A percentile compares a stretch with the other conserved stretches of the same genome.
Conservation (phyloP, 2,329 filamentous ascomycete species). For the Xylariaceae sp. region DNA sequence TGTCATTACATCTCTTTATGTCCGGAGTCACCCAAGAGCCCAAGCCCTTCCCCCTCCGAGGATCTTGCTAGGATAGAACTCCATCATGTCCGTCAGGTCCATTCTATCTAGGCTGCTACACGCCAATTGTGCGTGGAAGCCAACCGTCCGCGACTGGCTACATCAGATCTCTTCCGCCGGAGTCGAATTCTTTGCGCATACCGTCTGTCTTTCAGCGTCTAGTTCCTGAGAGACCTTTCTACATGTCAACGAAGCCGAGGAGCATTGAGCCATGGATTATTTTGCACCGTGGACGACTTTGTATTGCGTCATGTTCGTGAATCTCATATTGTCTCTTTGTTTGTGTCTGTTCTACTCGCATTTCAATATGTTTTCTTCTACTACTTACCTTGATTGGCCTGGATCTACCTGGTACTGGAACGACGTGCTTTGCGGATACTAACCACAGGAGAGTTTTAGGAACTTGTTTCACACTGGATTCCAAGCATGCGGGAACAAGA, state of each 20-base stretch:
- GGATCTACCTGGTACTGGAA: conserved; percentile 2
- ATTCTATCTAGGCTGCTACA: neutral
- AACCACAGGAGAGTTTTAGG: conserved; percentile 1
- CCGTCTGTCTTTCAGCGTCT: neutral
- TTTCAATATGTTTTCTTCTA: neutral
- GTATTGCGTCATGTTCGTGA: conserved; percentile 11
- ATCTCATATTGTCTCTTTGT: conserved; percentile 5
- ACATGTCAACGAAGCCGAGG: neutral
- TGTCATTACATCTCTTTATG: neutral
- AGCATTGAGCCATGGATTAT: neutral
- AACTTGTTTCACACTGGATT: neutral
- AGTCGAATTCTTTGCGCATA: conserved; percentile 1
- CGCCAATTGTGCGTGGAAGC: neutral
- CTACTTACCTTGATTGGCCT: neutral
- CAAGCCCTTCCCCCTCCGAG: neutral
- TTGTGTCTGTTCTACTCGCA: neutral
- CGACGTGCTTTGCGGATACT: conserved; percentile 6
- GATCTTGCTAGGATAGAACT: conserved; percentile 3
- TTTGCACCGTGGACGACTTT: neutral
- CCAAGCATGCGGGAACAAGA: neutral
- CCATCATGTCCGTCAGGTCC: neutral
- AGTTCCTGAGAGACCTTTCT: neutral
- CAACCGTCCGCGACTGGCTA: neutral
- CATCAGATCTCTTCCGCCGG: neutral
- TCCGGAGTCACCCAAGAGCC: neutral